phyloP scores from a whole-genome alignment of 1,139 yeast genomes.

The Scheffersomyces illinoinensis region DNA sequence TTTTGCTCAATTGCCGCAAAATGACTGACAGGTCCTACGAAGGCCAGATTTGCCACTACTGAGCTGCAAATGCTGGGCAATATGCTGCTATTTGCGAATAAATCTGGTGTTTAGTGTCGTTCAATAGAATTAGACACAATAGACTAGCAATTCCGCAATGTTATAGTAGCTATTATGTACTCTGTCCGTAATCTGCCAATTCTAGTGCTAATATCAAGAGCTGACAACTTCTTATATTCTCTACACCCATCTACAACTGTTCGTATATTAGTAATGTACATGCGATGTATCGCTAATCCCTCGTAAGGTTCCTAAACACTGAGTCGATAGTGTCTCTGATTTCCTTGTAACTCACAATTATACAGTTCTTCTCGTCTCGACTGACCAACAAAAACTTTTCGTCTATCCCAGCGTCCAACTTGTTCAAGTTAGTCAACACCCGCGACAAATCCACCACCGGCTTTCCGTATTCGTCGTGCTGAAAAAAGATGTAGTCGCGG shows the following conservation, averaged over 20 bases:
- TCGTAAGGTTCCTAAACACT: constrained; percentile 62
- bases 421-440: constrained; percentile 76
- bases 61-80: neutral
- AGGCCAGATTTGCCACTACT: neutral
- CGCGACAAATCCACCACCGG: constrained; percentile 83
- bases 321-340: constrained; percentile 72
- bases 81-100: neutral
- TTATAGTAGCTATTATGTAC: neutral
- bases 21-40: no score
- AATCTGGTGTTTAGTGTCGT: neutral
- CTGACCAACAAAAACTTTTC: constrained; percentile 80
- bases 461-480: constrained; percentile 71
- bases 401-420: constrained; percentile 89
- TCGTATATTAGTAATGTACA: neutral
- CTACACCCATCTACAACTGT: neutral
- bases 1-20: neutral
- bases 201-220: neutral
- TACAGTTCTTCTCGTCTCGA: constrained; percentile 78
- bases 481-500: constrained; percentile 84
- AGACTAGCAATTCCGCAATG: no score
- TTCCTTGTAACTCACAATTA: constrained; percentile 79
- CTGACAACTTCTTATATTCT: no score
- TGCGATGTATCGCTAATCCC: constrained; percentile 10
- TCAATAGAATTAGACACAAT: neutral
- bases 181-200: neutral